Conservation (phyloP, 352 stramenopile species). For the Phytophthora capsici region DNA sequence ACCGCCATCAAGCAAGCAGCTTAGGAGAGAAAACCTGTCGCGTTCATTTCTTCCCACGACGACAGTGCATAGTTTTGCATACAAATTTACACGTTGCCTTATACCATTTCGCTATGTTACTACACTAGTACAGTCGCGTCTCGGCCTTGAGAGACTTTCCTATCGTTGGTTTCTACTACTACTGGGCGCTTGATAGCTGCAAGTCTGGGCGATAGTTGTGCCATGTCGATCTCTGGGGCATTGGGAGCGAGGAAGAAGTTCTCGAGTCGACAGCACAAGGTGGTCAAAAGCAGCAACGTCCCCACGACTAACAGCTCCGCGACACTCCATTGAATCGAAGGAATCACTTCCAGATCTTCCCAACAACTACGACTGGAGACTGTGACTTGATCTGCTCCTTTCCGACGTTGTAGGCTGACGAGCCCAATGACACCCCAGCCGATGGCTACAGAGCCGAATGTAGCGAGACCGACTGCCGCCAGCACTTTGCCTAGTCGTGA, state of each 20-base stretch:
- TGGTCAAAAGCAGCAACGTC: conserved; percentile 44
- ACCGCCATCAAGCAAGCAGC: conserved; percentile 80
- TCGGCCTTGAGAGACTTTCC: background rate
- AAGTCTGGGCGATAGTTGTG: conserved; percentile 45
- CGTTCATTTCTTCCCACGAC: conserved; percentile 20
- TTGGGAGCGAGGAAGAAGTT: conserved; percentile 49
- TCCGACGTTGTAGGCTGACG: conserved; percentile 9
- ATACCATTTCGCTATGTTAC: conserved; percentile 5
- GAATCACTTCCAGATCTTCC: conserved; percentile 8
- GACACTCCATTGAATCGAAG: conserved; percentile 27
- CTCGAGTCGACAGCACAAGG: conserved; percentile 64
- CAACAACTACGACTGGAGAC: conserved; percentile 10
- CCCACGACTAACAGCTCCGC: conserved; percentile 44
- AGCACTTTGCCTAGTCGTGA: conserved; percentile 7
- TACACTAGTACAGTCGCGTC: conserved; percentile 9
- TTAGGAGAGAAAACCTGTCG: conserved; percentile 27
- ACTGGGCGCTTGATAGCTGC: background rate
- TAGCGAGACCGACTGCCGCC: conserved; percentile 23
- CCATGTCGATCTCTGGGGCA: conserved; percentile 38
- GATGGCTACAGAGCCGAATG: conserved; percentile 28
- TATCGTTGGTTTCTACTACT: background rate
- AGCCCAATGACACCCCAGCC: conserved; percentile 34
- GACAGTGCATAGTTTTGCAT: conserved; percentile 8
- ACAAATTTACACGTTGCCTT: conserved; percentile 24
- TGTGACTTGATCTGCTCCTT: background rate